Evolutionary conservation across 2,329 filamentous ascomycete species (phyloP).

Genomic region (Juglanconis oblonga): DNA sequence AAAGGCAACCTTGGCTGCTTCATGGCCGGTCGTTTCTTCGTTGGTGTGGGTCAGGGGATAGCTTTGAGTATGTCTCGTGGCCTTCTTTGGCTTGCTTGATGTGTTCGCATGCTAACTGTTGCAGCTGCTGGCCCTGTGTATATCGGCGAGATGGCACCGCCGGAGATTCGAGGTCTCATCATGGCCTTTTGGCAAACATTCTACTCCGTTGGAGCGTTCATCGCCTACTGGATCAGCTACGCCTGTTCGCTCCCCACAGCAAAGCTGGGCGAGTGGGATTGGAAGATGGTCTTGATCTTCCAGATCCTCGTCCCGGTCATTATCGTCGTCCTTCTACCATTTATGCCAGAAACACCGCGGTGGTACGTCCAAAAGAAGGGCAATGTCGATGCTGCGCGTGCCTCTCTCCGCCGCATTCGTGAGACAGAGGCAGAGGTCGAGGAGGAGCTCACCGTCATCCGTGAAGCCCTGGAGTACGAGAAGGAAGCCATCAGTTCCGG

Average conservation of each 20-base stretch:
- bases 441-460: slow-evolving; percentile 62
- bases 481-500: slow-evolving; percentile 63
- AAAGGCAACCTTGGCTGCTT: slow-evolving; percentile 61
- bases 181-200: slow-evolving; percentile 71
- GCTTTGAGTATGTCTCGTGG: slow-evolving; percentile 39
- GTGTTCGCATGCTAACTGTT: slow-evolving; percentile 25
- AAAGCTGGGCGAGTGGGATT: slow-evolving; percentile 67
- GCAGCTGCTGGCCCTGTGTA: slow-evolving; percentile 64
- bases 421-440: slow-evolving; percentile 65
- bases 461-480: slow-evolving; percentile 68
- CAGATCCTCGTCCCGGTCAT: slow-evolving; percentile 65
- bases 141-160: slow-evolving; percentile 65
- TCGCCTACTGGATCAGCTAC: slow-evolving; percentile 65
- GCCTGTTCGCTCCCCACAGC: slow-evolving; percentile 54
- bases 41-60: slow-evolving; percentile 68
- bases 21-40: slow-evolving; percentile 65
- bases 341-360: slow-evolving; percentile 65
- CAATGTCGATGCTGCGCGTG: slow-evolving; percentile 58
- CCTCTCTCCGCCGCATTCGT: slow-evolving; percentile 57
- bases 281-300: slow-evolving; percentile 71
- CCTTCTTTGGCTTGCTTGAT: slow-evolving; percentile 4
- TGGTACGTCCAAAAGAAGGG: slow-evolving; percentile 64
- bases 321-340: slow-evolving; percentile 60
- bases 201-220: slow-evolving; percentile 63
- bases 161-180: slow-evolving; percentile 63